Conservation (phyloP, 1,284 basidiomycete species). For the Fomitopsis palustris region DNA sequence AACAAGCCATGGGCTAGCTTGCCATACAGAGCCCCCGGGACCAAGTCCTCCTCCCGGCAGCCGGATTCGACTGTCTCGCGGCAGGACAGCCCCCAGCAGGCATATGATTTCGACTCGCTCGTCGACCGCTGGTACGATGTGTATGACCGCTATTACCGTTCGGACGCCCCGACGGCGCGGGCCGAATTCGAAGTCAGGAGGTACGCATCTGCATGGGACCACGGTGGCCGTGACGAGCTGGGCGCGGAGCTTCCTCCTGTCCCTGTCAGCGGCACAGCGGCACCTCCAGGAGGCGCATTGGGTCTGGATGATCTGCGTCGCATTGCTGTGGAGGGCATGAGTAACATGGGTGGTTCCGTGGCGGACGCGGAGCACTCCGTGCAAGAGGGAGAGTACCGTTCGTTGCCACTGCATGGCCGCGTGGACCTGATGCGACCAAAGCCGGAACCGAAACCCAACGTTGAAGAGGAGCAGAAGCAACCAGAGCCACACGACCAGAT, state of each 20-base stretch:
- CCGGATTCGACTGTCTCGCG: slow-evolving; percentile 27
- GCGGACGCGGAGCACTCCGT: slow-evolving; percentile 8
- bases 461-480: neutral
- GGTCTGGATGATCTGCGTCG: slow-evolving; percentile 69
- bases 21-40: slow-evolving; percentile 58
- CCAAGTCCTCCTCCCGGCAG: slow-evolving; percentile 27
- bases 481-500: neutral
- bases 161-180: slow-evolving; percentile 36
- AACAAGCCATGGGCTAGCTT: slow-evolving; percentile 91
- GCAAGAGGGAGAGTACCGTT: slow-evolving; percentile 70
- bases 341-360: slow-evolving; percentile 12
- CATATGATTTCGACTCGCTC: slow-evolving; percentile 74
- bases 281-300: slow-evolving; percentile 34
- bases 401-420: slow-evolving; percentile 81
- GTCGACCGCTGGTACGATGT: slow-evolving; percentile 89
- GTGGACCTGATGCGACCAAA: slow-evolving; percentile 77
- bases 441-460: slow-evolving; percentile 27
- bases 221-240: slow-evolving; percentile 27
- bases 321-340: slow-evolving; percentile 60
- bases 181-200: slow-evolving; percentile 63
- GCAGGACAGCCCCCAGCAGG: slow-evolving; percentile 26
- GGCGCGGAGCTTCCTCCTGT: slow-evolving; percentile 28
- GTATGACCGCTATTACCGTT: slow-evolving; percentile 85
- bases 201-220: slow-evolving; percentile 77
- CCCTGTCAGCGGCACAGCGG: slow-evolving; percentile 7